A percentile compares a stretch with the other conserved stretches of the same genome.
phyloP scores from a whole-genome alignment of 2,329 filamentous ascomycete species.

The Leptographium galeiforme region DNA sequence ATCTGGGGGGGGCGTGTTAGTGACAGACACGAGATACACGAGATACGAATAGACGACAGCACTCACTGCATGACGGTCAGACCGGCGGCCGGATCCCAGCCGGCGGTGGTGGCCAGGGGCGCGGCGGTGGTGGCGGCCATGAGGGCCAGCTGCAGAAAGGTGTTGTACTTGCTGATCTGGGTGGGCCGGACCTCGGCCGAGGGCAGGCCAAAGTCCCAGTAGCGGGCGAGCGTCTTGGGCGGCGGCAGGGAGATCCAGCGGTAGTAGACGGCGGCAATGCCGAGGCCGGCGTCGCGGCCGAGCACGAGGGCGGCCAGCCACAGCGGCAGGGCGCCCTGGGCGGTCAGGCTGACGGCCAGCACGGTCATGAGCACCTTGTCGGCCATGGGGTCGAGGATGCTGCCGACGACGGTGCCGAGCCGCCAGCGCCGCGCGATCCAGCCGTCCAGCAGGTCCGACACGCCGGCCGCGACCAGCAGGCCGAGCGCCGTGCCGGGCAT shows the following conservation, averaged over 20 bases:
- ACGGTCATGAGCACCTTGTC: slow-evolving; percentile 96
- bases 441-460: slow-evolving; percentile 86
- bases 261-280: slow-evolving; percentile 81
- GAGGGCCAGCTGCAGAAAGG: slow-evolving; percentile 75
- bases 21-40: not conserved
- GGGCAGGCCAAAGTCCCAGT: slow-evolving; percentile 95
- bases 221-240: slow-evolving; percentile 81
- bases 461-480: slow-evolving; percentile 82
- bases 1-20: slow-evolving; percentile 33
- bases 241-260: slow-evolving; percentile 87
- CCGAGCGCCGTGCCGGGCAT: slow-evolving; percentile 65
- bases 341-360: slow-evolving; percentile 69
- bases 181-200: slow-evolving; percentile 76
- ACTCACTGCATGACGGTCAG: slow-evolving; percentile 54
- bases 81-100: slow-evolving; percentile 35
- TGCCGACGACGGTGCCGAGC: slow-evolving; percentile 84
- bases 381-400: slow-evolving; percentile 90
- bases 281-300: slow-evolving; percentile 73
- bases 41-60: slow-evolving; percentile 1
- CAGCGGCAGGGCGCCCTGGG: slow-evolving; percentile 71
- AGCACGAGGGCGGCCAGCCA: slow-evolving; percentile 87
- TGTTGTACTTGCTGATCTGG: slow-evolving; percentile 83
- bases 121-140: slow-evolving; percentile 74
- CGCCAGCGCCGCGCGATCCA: slow-evolving; percentile 85
- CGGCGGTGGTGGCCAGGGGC: slow-evolving; percentile 36